Evolutionary conservation across 306 rosid species (phyloP).

Genomic region (Lathyrus oleraceus): DNA sequence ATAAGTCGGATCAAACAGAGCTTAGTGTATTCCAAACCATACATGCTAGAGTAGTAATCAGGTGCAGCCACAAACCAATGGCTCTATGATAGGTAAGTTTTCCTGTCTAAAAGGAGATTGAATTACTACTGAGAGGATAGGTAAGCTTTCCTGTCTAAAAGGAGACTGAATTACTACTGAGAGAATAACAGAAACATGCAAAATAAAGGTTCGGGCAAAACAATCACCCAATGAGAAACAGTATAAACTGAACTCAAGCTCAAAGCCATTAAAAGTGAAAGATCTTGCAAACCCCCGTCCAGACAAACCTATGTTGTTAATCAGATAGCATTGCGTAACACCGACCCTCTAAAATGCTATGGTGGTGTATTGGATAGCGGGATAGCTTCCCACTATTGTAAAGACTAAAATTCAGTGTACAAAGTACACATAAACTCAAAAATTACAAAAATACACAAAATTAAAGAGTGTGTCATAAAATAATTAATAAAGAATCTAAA

Average conservation of each 20-base stretch:
- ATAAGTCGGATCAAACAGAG: too few species aligned
- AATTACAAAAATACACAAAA: too few species aligned
- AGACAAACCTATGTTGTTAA: not conserved
- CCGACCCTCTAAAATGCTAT: too few species aligned
- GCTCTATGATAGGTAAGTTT: not conserved
- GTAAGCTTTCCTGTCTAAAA: not conserved
- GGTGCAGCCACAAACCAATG: not conserved
- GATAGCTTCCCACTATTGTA: too few species aligned
- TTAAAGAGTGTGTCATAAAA: too few species aligned
- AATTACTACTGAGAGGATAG: not conserved
- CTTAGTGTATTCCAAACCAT: conserved; percentile 16
- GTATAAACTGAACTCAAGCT: not conserved
- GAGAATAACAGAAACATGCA: not conserved
- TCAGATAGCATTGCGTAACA: too few species aligned
- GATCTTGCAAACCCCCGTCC: not conserved
- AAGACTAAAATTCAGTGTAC: too few species aligned
- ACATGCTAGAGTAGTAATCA: not conserved
- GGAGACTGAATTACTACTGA: not conserved
- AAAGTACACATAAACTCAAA: too few species aligned
- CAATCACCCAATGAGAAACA: not conserved
- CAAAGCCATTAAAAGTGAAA: not conserved
- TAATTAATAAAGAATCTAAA: too few species aligned
- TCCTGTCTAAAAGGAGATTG: not conserved
- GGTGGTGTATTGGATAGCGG: too few species aligned
- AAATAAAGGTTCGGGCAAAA: not conserved